A percentile compares a stretch with the other conserved stretches of the same genome.
Evolutionary conservation across 805 yeast species (phyloP).

Genomic region (Barnettozyma salicaria): DNA sequence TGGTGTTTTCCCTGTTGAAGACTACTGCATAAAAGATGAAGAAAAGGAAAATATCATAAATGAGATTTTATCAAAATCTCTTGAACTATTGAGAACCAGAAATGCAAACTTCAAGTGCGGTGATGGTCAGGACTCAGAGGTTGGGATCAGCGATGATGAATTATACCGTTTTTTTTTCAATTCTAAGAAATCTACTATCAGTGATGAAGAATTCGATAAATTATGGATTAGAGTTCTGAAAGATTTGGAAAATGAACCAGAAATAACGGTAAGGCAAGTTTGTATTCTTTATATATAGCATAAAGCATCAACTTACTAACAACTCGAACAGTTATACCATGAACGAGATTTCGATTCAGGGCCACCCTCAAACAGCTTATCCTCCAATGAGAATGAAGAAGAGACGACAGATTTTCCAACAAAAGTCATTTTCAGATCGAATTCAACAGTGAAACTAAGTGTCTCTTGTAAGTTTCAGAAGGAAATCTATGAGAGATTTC

Average conservation of each 20-base stretch:
- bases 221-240: conserved; percentile 63
- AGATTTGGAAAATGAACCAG: conserved; percentile 61
- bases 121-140: conserved; percentile 39
- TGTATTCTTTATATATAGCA: conserved; percentile 15
- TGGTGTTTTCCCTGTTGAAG: conserved; percentile 55
- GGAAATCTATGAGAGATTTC: conserved; percentile 37
- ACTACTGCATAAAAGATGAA: conserved; percentile 68
- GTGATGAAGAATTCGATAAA: conserved; percentile 62
- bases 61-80: conserved; percentile 59
- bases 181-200: conserved; percentile 30
- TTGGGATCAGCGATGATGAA: conserved; percentile 46
- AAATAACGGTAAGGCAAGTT: conserved; percentile 77
- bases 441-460: conserved; percentile 59
- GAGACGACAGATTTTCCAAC: conserved; percentile 32
- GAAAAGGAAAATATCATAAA: conserved; percentile 61
- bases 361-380: conserved; percentile 32
- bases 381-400: conserved; percentile 33
- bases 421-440: conserved; percentile 56
- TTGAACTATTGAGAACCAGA: conserved; percentile 57
- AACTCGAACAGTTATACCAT: conserved; percentile 18
- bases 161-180: conserved; percentile 45
- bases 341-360: conserved; percentile 35
- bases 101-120: conserved; percentile 64
- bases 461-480: conserved; percentile 51
- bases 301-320: conserved; percentile 20